A percentile compares a stretch with the other conserved stretches of the same genome.
Conservation (phyloP, 116 monocot genomes). For the Dioscorea cayenensis region DNA sequence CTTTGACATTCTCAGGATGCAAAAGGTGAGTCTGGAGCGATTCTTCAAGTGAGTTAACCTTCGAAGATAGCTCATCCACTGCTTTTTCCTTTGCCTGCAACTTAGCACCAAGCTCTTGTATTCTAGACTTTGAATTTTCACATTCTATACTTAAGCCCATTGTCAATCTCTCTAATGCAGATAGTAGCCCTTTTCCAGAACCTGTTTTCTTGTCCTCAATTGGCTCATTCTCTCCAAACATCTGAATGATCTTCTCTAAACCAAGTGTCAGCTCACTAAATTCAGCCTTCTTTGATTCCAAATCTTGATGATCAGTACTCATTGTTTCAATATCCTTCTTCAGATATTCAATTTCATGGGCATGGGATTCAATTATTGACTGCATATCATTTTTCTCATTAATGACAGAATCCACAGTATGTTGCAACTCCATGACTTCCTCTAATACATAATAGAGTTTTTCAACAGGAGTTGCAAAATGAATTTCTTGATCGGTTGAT, state of each 20-base stretch:
- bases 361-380: conserved; percentile 36
- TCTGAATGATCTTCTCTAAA: conserved; percentile 56
- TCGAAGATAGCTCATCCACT: conserved; percentile 38
- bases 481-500: conserved; percentile 7
- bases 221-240: conserved; percentile 35
- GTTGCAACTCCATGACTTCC: conserved; percentile 38
- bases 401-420: conserved; percentile 24
- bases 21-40: conserved; percentile 27
- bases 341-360: conserved; percentile 47
- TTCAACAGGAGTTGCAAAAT: conserved; percentile 37
- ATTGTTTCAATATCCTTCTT: conserved; percentile 37
- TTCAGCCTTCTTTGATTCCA: conserved; percentile 36
- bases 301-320: conserved; percentile 22
- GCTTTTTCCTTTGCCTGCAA: conserved; percentile 46
- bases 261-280: conserved; percentile 37
- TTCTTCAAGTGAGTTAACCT: conserved; percentile 64
- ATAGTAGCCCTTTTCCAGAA: conserved; percentile 39
- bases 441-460: conserved; percentile 66
- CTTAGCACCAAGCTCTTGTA: conserved; percentile 60
- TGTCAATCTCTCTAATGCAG: conserved; percentile 48
- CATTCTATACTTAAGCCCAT: conserved; percentile 30
- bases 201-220: conserved; percentile 44
- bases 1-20: conserved; percentile 43
- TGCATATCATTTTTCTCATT: conserved; percentile 71
- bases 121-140: conserved; percentile 57